Evolutionary conservation across 257 asterid genomes (phyloP).

Genomic region (Fraxinus quadrangulata): DNA sequence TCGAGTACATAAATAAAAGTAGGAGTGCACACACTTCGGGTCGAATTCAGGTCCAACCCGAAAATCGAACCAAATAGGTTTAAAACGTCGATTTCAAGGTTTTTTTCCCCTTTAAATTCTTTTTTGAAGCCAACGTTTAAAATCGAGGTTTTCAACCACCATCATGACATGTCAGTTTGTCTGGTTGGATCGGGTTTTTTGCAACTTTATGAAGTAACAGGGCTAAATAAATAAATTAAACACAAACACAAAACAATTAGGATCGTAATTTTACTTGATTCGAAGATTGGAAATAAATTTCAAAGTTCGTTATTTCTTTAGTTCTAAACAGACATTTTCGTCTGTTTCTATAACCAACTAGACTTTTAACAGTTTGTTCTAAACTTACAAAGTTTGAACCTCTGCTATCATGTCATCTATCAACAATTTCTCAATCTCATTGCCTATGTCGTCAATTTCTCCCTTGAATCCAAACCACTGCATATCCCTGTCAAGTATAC

Average conservation of each 20-base stretch:
- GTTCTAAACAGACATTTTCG: slow-evolving; percentile 22
- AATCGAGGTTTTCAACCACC: too few species aligned
- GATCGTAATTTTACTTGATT: background rate
- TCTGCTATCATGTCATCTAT: slow-evolving; percentile 60
- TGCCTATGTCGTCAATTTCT: slow-evolving; percentile 53
- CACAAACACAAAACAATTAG: background rate
- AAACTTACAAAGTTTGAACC: slow-evolving; percentile 40
- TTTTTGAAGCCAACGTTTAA: too few species aligned
- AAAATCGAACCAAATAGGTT: too few species aligned
- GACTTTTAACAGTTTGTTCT: slow-evolving; percentile 26
- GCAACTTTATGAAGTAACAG: background rate
- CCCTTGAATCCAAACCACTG: slow-evolving; percentile 50
- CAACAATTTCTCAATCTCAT: slow-evolving; percentile 62
- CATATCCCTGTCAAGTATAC: slow-evolving; percentile 55
- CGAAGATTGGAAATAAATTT: slow-evolving; percentile 15
- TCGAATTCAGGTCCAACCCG: too few species aligned
- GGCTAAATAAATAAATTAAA: background rate
- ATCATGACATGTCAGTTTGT: too few species aligned
- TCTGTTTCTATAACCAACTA: slow-evolving; percentile 35
- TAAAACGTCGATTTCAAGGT: too few species aligned
- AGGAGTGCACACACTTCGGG: too few species aligned
- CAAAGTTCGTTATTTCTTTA: slow-evolving; percentile 23
- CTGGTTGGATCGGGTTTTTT: background rate
- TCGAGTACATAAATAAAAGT: too few species aligned
- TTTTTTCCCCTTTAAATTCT: too few species aligned